A percentile compares a stretch with the other conserved stretches of the same genome.
Evolutionary conservation across 257 asterid genomes (phyloP).

Genomic region (Osmanthus fragrans): DNA sequence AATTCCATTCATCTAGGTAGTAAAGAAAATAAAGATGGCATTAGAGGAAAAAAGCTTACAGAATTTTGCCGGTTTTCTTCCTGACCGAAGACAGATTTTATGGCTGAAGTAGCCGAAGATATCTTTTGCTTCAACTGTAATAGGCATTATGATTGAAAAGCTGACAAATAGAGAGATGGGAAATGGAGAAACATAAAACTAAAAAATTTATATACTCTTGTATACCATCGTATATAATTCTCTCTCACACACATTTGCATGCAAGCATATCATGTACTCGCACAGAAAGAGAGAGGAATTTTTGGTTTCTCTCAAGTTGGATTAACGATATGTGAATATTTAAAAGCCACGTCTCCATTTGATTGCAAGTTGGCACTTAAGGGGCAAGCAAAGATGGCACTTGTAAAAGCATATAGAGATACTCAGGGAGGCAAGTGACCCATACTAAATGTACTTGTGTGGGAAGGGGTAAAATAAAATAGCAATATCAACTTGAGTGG

Average conservation of each 20-base stretch:
- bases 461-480: background rate
- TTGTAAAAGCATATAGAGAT: background rate
- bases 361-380: background rate
- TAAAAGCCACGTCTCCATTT: background rate
- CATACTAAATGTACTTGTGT: background rate
- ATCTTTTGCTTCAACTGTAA: conserved; percentile 87
- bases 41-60: conserved; percentile 45
- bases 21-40: conserved; percentile 13
- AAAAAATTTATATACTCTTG: background rate
- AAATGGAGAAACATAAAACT: background rate
- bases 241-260: background rate
- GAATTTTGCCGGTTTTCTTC: conserved; percentile 60
- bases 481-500: background rate
- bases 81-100: conserved; percentile 93
- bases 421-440: background rate
- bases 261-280: background rate
- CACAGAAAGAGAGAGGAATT: background rate
- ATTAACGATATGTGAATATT: background rate
- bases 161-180: background rate
- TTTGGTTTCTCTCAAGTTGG: background rate
- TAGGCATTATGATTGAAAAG: conserved; percentile 22
- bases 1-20: conserved; percentile 9
- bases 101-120: conserved; percentile 92
- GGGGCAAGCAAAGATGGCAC: background rate
- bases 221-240: background rate